Evolutionary conservation across 1,139 yeast genomes (phyloP), one percentile per base, ranked within the genome.

Genomic region (Pichia sp.): DNA sequence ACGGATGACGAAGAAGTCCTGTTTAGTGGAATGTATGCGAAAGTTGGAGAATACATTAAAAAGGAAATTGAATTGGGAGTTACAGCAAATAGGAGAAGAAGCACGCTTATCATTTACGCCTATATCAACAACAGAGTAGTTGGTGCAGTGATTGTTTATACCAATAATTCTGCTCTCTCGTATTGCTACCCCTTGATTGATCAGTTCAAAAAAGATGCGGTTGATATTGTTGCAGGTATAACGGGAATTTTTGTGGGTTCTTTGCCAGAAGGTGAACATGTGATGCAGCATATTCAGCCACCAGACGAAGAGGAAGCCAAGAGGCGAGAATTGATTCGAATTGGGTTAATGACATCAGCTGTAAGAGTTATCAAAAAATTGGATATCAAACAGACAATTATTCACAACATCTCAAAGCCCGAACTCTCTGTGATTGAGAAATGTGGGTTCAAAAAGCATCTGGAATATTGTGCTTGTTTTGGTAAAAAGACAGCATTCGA

Each of bases 301-400:
- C 10, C 10, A 8, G 33, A 31, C 33, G 36, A 27, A 10, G 6
- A 23, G 4, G n/a, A 9, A 23, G 5, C n/a, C 27, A 16, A 29
- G 16, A 2, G 3, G 1, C 31, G 32, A 36, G 10, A 28, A n/a
- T 9, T 48, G 3, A 37, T 78, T 58, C 73, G 72, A 46, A 67
- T 73, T 50, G 85, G 84, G 2, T 66, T 79, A 45, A 72, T 79
- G 6, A 76, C 82, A 52, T 73, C 82, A 48, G 82, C 77, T 4
- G 73, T 79, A 35, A 72, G 81, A 4, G 73, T 70, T 52, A 65
- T 77, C 48, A 75, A 75, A 45, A 51, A 56, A 34, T 59, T 61
- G 44, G 41, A 46, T 5, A 41, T 52, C 23, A 37, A 46, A 10
- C 46, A 45, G 11, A 29, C 54, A 3, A 36, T 52, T 28, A 37